Conservation (phyloP, 2,329 filamentous ascomycete genomes). For the Colletotrichum sp. region DNA sequence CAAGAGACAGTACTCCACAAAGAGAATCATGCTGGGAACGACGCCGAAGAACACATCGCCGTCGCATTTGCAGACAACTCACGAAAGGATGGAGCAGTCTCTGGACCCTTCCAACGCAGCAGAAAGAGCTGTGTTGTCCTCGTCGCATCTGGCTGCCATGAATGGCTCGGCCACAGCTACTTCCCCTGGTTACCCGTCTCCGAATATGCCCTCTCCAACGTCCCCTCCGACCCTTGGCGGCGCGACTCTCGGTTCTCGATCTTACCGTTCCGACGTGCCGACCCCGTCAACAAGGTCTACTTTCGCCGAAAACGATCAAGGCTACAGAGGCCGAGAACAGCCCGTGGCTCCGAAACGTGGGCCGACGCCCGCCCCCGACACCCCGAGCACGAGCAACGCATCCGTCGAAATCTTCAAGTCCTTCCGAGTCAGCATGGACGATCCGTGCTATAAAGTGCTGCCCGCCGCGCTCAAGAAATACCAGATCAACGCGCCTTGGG, state of each 20-base stretch:
- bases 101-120: conserved; percentile 74
- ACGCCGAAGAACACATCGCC: conserved; percentile 79
- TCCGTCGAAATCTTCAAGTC: conserved; percentile 98
- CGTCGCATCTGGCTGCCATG: conserved; percentile 73
- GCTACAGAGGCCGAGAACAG: conserved; percentile 36
- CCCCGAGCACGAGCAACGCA: conserved; percentile 58
- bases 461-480: conserved; percentile 97
- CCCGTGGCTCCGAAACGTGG: conserved; percentile 57
- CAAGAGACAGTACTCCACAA: conserved; percentile 76
- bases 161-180: conserved; percentile 62
- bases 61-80: conserved; percentile 71
- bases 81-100: conserved; percentile 69
- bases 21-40: conserved; percentile 73
- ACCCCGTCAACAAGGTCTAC: conserved; percentile 58
- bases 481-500: conserved; percentile 97
- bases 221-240: conserved; percentile 63
- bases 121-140: conserved; percentile 68
- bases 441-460: conserved; percentile 96
- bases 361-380: conserved; percentile 67
- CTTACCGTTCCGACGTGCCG: conserved; percentile 60
- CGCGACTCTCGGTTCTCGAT: conserved; percentile 65
- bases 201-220: conserved; percentile 73
- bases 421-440: conserved; percentile 96
- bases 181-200: conserved; percentile 61
- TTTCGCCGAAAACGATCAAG: conserved; percentile 42